Evolutionary conservation across 2,329 filamentous ascomycete species (phyloP).

Genomic region (Boeremia lycopersici): DNA sequence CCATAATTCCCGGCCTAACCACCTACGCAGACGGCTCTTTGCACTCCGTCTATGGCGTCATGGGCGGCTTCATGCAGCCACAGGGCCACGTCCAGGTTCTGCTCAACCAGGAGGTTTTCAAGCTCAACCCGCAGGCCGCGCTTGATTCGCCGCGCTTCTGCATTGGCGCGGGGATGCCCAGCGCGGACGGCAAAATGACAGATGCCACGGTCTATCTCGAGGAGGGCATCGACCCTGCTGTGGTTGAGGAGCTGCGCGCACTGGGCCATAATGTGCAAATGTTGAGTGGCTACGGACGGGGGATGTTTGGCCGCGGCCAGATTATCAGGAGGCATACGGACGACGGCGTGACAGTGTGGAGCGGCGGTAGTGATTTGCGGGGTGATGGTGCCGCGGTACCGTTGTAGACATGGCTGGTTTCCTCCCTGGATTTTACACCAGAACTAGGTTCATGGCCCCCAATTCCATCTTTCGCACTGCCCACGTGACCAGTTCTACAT

Average conservation of each 20-base stretch:
- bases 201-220: slow-evolving; percentile 77
- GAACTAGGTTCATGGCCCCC: too few relatives aligned
- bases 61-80: slow-evolving; percentile 99
- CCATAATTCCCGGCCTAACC: slow-evolving; percentile 91
- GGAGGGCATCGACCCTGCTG: slow-evolving; percentile 75
- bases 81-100: slow-evolving; percentile 95
- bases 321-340: slow-evolving; percentile 81
- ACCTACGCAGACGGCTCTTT: slow-evolving; percentile 79
- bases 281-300: slow-evolving; percentile 67
- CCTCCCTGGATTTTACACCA: too few relatives aligned
- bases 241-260: slow-evolving; percentile 68
- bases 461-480: too few relatives aligned
- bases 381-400: slow-evolving; percentile 79
- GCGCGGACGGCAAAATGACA: slow-evolving; percentile 60
- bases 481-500: too few relatives aligned
- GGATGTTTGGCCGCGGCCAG: slow-evolving; percentile 84
- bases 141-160: slow-evolving; percentile 92
- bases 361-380: slow-evolving; percentile 84
- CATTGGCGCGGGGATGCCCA: slow-evolving; percentile 75
- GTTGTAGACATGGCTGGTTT: slow-evolving; percentile 13
- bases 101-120: slow-evolving; percentile 84
- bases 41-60: slow-evolving; percentile 90
- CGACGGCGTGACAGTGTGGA: slow-evolving; percentile 77
- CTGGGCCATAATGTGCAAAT: slow-evolving; percentile 77
- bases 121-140: slow-evolving; percentile 81